Base-by-base conservation (phyloP, 805 yeast genomes). In the Hermanozyma aechmeae region DNA sequence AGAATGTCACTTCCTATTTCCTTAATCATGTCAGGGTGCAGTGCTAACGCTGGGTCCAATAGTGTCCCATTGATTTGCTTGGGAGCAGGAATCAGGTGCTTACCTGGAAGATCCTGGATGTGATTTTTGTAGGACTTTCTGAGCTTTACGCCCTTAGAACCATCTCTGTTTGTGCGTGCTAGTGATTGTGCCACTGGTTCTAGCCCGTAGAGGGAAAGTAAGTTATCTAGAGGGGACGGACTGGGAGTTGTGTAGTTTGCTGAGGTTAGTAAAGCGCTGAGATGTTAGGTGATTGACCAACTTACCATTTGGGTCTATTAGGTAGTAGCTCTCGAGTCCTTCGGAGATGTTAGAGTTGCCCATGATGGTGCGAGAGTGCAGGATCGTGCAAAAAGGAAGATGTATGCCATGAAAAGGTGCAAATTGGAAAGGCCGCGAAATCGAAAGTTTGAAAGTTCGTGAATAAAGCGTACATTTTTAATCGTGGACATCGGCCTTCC, bases 71-170 rank as follows among this genome's bases (percentile, higher is more conserved):
- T 58, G 13, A 62, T 34, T 3, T 61, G 61, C 29, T 53, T 58
- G 13, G 45, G 43, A 0, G 51, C 65, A n/a, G 83, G 81, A 23
- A 80, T 74, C 21, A 63, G 64, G 40, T 76, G 83, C 46, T 77
- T 79, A 2, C 87, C 96, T 0, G 95, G 82, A 16, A 92, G 60
- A 42, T 87, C 96, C 22, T 71, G 65, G 10, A 92, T 80, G 50
- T 89, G 97, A 39, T 87, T 86, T 53, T 92, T 92, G 58, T 92
- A 92, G 0, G 96, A 85, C 56, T 92, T 92, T 44, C 98, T 70
- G 31, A 92, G 68, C 56, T 92, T 92, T 22, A 86, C 86, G 31
- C 95, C 96, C 42, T 83, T 86, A 1, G 92, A 71, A 0, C 96
- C 95, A 45, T 80, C 93, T 2, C 85, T 78, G 45, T 83, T 86